Base-by-base conservation (phyloP, 2,329 filamentous ascomycete genomes). In the Talaromyces pinophilus region DNA sequence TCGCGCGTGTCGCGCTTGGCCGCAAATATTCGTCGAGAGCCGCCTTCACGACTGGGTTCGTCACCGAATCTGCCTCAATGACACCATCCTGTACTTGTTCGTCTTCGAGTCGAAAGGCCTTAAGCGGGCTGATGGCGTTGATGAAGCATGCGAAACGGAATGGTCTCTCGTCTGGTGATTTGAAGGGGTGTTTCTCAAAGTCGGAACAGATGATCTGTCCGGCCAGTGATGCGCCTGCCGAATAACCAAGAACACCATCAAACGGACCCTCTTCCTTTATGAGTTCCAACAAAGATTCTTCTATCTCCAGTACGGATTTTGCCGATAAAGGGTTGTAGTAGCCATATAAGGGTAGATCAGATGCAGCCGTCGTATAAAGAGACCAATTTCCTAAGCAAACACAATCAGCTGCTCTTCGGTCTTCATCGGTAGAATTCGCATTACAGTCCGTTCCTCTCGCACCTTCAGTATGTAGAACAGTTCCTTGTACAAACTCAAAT, bases 211-310 rank as follows among this genome's bases (percentile, higher is more conserved):
- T 61, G 19, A 67, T 55, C 50, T 67, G 66, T 10, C 63, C 66
- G 2, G 72, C 72, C 10, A 73, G 67, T 2, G 72, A 65, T 46
- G 65, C 71, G 7, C 72, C 72, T 19, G 71, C 69, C 19, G 67
- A 70, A 64, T 72, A 74, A 7, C 69, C 72, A 6, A 74, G 60
- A 17, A 73, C 65, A 25, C 69, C 72, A 54, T 74, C 72, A 42
- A 72, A 74, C 4, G 72, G 72, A 0, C 72, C 72, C n/a, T 72
- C 67, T 50, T 70, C 65, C 11, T 70, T 48, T 28, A 74, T 69
- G 30, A 70, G 54, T 54, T 69, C 64, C 15, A 66, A 30, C 15
- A 70, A 55, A 44, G 64, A 55, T 8, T 70, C 67, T 19, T 67
- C 62, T 22, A 57, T 63, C 48, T 67, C 54, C 4, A 64, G 38